Evolutionary conservation across 495 filamentous ascomycete species (phyloP), one percentile per base, ranked within the genome.

Genomic region (Diplogelasinospora grovesii): DNA sequence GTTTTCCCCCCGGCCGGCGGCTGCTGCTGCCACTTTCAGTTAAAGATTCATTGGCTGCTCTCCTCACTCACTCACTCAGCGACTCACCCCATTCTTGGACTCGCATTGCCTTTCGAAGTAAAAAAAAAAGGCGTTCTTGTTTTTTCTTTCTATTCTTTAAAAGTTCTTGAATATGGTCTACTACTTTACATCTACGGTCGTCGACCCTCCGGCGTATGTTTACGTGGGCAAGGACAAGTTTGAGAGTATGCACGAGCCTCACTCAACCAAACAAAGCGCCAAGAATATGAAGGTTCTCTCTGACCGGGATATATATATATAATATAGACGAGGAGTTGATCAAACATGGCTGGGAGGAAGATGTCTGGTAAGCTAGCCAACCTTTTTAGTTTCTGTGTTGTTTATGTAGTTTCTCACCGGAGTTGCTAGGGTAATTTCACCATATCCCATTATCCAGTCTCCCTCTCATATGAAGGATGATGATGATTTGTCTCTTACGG

Each of bases 141-240:
- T 27, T 36, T n/a, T 19, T 36, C 20, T 1, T 31, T 16, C 21
- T 5, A 10, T 27, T 24, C 19, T 33, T 24, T 11, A 14, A 6
- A 31, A 13, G 16, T 33, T n/a, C n/a, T n/a, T 8, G 23, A 46
- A 38, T 8, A 98, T 98, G 92, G 92, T 98, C 27, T 94, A 83
- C 65, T 96, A 95, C 59, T 96, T 95, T 65, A 92, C 81, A 2
- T 96, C 90, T 6, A 89, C 79, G 34, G 76, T 78, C 25, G 66
- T 73, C 22, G 59, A 60, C 26, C 69, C 82, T 14, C 81, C 93
- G 1, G 92, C 89, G 18, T 87, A 81, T 51, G 79, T 97, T 48
- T 98, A 97, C 57, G 86, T 95, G 22, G 92, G 92, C 57, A 98
- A 97, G 68, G 92, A 98, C 71, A 98, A 98, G 67, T 86, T 95